These are phyloP conservation scores for Ascochyta pisi DNA, from an alignment of 2,329 filamentous ascomycete genomes.

Conservation along the genomic window DNA sequence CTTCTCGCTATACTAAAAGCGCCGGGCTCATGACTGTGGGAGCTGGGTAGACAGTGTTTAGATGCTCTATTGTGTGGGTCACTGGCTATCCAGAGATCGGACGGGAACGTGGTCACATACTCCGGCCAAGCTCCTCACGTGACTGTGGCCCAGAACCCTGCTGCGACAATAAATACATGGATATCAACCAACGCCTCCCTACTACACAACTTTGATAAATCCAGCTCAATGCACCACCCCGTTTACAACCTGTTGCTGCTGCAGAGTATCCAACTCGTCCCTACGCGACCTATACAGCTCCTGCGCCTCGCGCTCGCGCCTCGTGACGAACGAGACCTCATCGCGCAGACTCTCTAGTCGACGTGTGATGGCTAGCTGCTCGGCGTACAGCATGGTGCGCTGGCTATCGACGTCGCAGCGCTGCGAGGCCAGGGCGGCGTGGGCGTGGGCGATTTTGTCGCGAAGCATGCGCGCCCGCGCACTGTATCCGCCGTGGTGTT, in stretches of 20 bases:
- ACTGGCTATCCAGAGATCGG: too few species aligned
- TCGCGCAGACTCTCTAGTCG: conserved; percentile 77
- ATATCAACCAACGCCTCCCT: too few species aligned
- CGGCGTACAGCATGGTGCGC: conserved; percentile 76
- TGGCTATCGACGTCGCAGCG: conserved; percentile 75
- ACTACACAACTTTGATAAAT: background rate
- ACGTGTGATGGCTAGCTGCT: conserved; percentile 76
- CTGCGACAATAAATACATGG: too few species aligned
- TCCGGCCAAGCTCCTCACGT: too few species aligned
- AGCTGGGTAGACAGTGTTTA: too few species aligned
- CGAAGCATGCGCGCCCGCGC: conserved; percentile 81
- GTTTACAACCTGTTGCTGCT: conserved; percentile 28
- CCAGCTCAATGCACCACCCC: conserved; percentile 33
- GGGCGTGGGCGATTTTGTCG: conserved; percentile 79
- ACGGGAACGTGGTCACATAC: too few species aligned
- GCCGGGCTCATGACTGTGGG: too few species aligned
- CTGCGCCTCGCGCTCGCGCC: conserved; percentile 87
- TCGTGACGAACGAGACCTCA: conserved; percentile 82
- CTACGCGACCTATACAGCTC: conserved; percentile 78
- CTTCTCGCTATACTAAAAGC: too few species aligned
- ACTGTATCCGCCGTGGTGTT: conserved; percentile 90
- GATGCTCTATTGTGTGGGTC: too few species aligned
- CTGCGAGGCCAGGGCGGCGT: conserved; percentile 76
- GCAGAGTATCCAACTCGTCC: conserved; percentile 76
- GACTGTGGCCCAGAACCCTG: too few species aligned